Base-by-base conservation (phyloP, 805 yeast species). In the Blastobotrys peoriensis region DNA sequence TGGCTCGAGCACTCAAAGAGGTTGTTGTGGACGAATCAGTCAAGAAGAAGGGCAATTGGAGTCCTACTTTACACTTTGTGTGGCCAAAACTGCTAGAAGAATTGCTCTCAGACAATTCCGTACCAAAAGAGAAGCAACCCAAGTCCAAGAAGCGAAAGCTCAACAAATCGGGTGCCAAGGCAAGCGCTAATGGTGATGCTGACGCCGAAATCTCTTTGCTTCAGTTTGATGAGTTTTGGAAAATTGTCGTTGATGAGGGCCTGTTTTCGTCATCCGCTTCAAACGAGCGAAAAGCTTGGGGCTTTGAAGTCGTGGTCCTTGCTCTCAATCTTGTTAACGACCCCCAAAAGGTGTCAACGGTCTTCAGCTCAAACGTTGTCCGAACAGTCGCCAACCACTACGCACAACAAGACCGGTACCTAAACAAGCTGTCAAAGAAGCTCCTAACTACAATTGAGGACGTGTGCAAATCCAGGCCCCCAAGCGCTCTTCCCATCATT, bases 211-310 rank as follows among this genome's bases (percentile, higher is more conserved):
- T 25, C 30, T 25, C 52, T 10, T 25, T 40, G 20, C 61, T 77
- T 21, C 61, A 69, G 2, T 58, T 78, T 34, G 61, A 68, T 5
- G 93, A 85, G 43, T 88, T 91, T 61, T 88, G 95, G 95, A 76
- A 78, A 53, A 68, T 73, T 3, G 80, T 79, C 4, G 75, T 91
- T 13, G 97, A 91, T 59, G 93, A 87, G 55, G 74, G 83, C 3
- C 76, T 85, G 48, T 89, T 91, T 54, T 70, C 85, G 3, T 78
- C 77, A 30, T 78, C 81, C 51, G 72, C 96, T 0, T 87, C 96
- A 1, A 76, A 81, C 25, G 97, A 89, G 61, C 71, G 96, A 46
- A 91, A 89, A 61, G 85, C 74, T 62, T 76, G 86, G 75, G 98
- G 96, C 0, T 78, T 89, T 55, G 84, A 84, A 53, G 74, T 88